Percentiles rank a stretch among this genome's conserved stretches.
These are phyloP conservation scores for Saccharomycopsis capsularis DNA, from an alignment of 805 yeast genomes.

Conservation along the genomic window DNA sequence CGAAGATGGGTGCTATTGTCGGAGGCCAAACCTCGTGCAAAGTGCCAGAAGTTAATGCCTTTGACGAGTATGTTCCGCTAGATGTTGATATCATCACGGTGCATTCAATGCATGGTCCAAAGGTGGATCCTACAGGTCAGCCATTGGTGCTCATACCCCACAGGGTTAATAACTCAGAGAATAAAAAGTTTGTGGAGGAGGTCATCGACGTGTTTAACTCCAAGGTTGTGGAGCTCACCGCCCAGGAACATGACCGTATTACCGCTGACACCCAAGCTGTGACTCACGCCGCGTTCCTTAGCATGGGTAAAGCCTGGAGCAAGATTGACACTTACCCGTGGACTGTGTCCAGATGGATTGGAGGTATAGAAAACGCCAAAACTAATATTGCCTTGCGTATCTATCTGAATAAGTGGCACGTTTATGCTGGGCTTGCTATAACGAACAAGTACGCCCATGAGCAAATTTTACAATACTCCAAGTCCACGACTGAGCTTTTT, in stretches of 20 bases:
- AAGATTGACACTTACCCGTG: constrained; percentile 81
- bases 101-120: constrained; percentile 94
- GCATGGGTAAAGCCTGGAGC: constrained; percentile 97
- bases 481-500: constrained; percentile 74
- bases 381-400: constrained; percentile 88
- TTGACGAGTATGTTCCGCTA: constrained; percentile 63
- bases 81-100: constrained; percentile 82
- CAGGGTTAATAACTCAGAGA: constrained; percentile 46
- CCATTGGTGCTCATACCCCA: constrained; percentile 85
- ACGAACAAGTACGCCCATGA: constrained; percentile 91
- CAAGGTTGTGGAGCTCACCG: constrained; percentile 66
- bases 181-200: constrained; percentile 52
- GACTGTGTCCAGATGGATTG: constrained; percentile 74
- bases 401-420: constrained; percentile 94
- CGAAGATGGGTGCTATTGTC: constrained; percentile 81
- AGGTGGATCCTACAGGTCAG: constrained; percentile 81
- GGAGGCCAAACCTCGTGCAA: constrained; percentile 99
- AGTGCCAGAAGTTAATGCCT: constrained; percentile 80
- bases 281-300: constrained; percentile 93
- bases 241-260: constrained; percentile 86
- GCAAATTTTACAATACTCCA: constrained; percentile 85
- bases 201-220: constrained; percentile 71
- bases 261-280: constrained; percentile 99
- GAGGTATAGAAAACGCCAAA: constrained; percentile 94
- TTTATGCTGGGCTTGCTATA: constrained; percentile 94